Evolutionary conservation across 768 basidiomycete species (phyloP), one percentile per base, ranked within the genome.

Genomic region (Amanita phalloides): DNA sequence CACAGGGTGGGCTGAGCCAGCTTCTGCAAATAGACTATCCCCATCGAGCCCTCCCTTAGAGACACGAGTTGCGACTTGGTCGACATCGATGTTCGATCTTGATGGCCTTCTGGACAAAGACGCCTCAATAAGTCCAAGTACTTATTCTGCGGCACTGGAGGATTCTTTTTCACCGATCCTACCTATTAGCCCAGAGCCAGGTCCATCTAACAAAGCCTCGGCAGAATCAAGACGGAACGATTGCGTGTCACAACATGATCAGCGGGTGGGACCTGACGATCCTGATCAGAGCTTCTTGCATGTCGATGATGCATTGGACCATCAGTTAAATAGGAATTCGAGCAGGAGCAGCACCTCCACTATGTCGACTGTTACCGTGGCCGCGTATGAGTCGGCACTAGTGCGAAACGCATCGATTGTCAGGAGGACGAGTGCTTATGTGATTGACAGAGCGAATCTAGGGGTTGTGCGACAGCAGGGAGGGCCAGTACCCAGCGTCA

Each of bases 381-480:
- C 67, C 1, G 67, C 60, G 21, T 57, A 73, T 13, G 54, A 65
- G 13, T n/a, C 23, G 14, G 60, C 69, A 11, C 69, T 77, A 46
- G 73, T 77, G 6, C 64, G 73, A 45, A 68, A 67, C 48, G 75
- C 71, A 7, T 73, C 69, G 20, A 64, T 81, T 9, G 77, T 72
- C 23, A 67, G 76, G 51, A 67, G 75, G 47, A 71, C 77, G 10
- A 69, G 75, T 8, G 79, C 80, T n/a, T 76, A 74, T 41, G 70
- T 80, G 14, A 61, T 80, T 36, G 67, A 70, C 50, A 60, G 60
- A n/a, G 21, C 53, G 36, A 45, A 45, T 53, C 45, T 48, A 48
- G 21, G 53, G 48, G 53, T 44, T 25, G 26, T 53, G 46, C 51
- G 57, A 49, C 48, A 54, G 35, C 47, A 57, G 21, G 32, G 42